Base-by-base conservation (phyloP, 768 basidiomycete genomes). In the Psilocybe azurescens region DNA sequence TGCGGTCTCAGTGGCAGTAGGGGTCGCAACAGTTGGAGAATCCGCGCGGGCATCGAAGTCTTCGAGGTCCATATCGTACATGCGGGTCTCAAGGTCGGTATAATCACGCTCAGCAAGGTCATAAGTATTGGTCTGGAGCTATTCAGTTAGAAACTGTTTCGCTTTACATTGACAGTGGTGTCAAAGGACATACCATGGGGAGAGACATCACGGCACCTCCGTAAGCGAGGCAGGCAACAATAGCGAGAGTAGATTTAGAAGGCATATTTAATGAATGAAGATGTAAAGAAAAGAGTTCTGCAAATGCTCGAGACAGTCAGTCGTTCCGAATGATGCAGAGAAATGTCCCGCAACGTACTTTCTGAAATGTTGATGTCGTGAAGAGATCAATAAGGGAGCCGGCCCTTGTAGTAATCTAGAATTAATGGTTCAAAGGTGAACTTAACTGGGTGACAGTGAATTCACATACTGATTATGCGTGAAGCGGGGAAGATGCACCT, bases 401-500 rank as follows among this genome's bases (percentile, higher is more conserved):
- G 63, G 66, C 66, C 66, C 66, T 67, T 53, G 63, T 24, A 65
- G 49, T 58, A 56, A 24, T 62, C 59, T 61, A 14, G 13, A 47
- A 29, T 48, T 20, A 53, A 39, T 13, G 24, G 28, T 29, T 60
- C 5, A 56, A 47, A 24, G 7, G n/a, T n/a, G 32, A 20, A 33
- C 3, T 18, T 8, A 29, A 24, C 30, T 13, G 24, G 18, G 14
- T 6, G 20, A 39, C 13, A 13, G 49, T 29, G 51, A 38, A 5
- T 8, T 6, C 16, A 64, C 62, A 20, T 53, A 68, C 67, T 63
- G 55, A 52, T 53, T 67, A 59, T 61, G 62, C 57, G 60, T 59
- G 47, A 61, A 62, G 55, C 36, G n/a, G 62, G 61, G 66, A 65
- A 68, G 60, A 65, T 68, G 67, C 67, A 62, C 67, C 64, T 49